Evolutionary conservation across 2,329 filamentous ascomycete genomes (phyloP), one percentile per base, ranked within the genome.

Genomic region (Basipetospora chlamydospora): DNA sequence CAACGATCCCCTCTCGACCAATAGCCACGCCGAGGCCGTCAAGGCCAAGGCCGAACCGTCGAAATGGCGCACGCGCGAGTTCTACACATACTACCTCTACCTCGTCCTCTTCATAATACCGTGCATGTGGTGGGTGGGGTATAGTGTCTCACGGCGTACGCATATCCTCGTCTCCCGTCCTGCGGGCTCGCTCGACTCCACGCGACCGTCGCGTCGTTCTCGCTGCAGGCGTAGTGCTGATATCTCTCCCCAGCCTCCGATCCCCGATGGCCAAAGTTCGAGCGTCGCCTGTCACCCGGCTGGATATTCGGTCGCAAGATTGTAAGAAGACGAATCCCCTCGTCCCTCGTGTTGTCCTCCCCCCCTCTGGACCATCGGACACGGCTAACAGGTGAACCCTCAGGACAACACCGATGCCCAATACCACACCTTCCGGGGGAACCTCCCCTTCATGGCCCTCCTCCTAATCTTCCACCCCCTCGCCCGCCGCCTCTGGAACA

Each of bases 301-400:
- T 98, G 90, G 90, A 81, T 98, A 39, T 81, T 80, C 6, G 88
- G 88, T 18, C 80, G 88, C 41, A 84, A 84, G 67, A 84, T 96
- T 43, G 81, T 85, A 66, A 49, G 73, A 55, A 47, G 46, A 26
- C 22, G n/a, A n/a, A n/a, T n/a, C n/a, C n/a, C n/a, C n/a, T n/a
- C n/a, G n/a, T n/a, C 33, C 11, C 20, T 30, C 28, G 6, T 36
- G n/a, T 26, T 15, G 35, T 41, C 37, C 46, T 39, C 28, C 22
- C 21, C n/a, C 29, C 26, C 33, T 32, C 22, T n/a, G n/a, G n/a
- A n/a, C n/a, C n/a, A n/a, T n/a, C n/a, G n/a, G n/a, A n/a, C n/a
- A n/a, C n/a, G n/a, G n/a, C n/a, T n/a, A n/a, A n/a, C n/a, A n/a
- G n/a, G n/a, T n/a, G n/a, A n/a, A n/a, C 11, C 6, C 20, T 16